Percentiles rank a stretch among this genome's conserved stretches.
These are phyloP conservation scores for Podochytrium sp. DNA, from an alignment of 192 early-diverging fungal species.

Conservation along the genomic window DNA sequence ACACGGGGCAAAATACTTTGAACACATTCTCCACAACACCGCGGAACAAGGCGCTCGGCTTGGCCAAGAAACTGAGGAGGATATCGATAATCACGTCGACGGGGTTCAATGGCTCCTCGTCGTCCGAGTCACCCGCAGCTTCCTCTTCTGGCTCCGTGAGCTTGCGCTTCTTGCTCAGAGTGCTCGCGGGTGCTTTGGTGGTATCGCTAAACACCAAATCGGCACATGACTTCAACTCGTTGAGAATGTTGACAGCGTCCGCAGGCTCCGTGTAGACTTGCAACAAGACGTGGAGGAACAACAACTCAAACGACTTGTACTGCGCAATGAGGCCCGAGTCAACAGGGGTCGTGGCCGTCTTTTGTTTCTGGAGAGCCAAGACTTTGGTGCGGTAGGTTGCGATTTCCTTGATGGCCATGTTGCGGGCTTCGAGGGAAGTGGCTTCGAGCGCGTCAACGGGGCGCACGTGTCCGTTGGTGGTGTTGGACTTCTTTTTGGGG, in stretches of 20 bases:
- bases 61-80: slow-evolving; percentile 84
- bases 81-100: slow-evolving; percentile 95
- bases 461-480: neutral
- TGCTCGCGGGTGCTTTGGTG: neutral
- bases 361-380: neutral
- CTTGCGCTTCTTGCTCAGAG: slow-evolving; percentile 39
- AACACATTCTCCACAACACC: slow-evolving; percentile 83
- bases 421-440: slow-evolving; percentile 13
- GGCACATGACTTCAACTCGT: slow-evolving; percentile 78
- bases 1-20: slow-evolving; percentile 73
- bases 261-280: slow-evolving; percentile 67
- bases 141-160: neutral
- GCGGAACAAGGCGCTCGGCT: slow-evolving; percentile 76
- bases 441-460: slow-evolving; percentile 22
- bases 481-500: neutral
- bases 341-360: neutral
- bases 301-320: slow-evolving; percentile 71
- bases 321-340: slow-evolving; percentile 53
- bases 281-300: slow-evolving; percentile 70
- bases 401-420: slow-evolving; percentile 32
- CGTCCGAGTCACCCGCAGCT: slow-evolving; percentile 16
- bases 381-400: slow-evolving; percentile 17
- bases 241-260: slow-evolving; percentile 64
- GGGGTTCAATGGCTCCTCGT: slow-evolving; percentile 70
- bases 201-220: slow-evolving; percentile 62